These are phyloP conservation scores for Eremochloa ophiuroides DNA, from an alignment of 176 grass and related monocot genomes.

Conservation along the genomic window DNA sequence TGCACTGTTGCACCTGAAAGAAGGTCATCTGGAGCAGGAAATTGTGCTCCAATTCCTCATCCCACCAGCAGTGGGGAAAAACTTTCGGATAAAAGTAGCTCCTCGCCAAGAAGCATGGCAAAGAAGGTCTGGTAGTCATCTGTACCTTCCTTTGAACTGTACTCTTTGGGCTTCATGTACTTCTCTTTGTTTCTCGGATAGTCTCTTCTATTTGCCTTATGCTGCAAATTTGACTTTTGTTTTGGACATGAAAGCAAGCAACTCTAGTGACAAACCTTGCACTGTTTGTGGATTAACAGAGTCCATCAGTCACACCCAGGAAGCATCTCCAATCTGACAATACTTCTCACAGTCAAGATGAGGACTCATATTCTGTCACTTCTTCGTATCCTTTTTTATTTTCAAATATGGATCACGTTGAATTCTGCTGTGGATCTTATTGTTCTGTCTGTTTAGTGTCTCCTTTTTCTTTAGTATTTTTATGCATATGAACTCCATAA, in stretches of 20 bases:
- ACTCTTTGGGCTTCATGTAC: slow-evolving; percentile 15
- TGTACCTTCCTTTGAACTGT: neutral
- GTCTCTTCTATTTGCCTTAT: neutral
- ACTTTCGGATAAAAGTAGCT: slow-evolving; percentile 35
- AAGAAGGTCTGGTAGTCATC: slow-evolving; percentile 36
- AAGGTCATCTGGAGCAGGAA: slow-evolving; percentile 45
- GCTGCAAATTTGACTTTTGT: neutral
- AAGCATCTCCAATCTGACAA: slow-evolving; percentile 61
- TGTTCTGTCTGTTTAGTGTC: neutral
- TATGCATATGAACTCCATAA: neutral
- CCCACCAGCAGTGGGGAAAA: slow-evolving; percentile 34
- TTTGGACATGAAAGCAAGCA: slow-evolving; percentile 11
- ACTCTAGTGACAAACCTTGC: slow-evolving; percentile 13
- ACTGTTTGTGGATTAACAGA: slow-evolving; percentile 39
- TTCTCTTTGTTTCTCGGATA: neutral
- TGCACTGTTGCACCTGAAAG: slow-evolving; percentile 64
- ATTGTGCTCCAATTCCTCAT: slow-evolving; percentile 37
- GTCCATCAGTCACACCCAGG: slow-evolving; percentile 39
- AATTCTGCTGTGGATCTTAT: neutral
- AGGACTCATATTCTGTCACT: slow-evolving; percentile 59
- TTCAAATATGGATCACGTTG: neutral
- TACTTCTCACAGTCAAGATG: slow-evolving; percentile 55
- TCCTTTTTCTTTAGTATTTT: neutral
- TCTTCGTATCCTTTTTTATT: slow-evolving; percentile 67
- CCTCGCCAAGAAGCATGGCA: slow-evolving; percentile 37